Conservation (phyloP, 2,329 filamentous ascomycete species). For the Achaetomium macrosporum region DNA sequence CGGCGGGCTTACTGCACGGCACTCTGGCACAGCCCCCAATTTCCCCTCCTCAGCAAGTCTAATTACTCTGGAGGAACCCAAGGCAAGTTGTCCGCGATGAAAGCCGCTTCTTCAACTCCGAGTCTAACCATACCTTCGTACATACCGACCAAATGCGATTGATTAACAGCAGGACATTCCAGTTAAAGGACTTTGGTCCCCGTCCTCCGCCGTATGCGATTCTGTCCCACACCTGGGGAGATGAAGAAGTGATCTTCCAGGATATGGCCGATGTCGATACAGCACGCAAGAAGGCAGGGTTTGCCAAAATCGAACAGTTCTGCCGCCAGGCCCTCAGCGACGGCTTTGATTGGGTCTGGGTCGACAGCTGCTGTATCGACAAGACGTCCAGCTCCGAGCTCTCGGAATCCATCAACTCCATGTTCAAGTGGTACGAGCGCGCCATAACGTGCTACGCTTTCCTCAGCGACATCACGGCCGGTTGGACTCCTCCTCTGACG, state of each 20-base stretch:
- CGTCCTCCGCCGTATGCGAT: slow-evolving; percentile 13
- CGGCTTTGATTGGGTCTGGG: background rate
- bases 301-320: slow-evolving; percentile 2
- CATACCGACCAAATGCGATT: slow-evolving; percentile 4
- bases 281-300: slow-evolving; percentile 1
- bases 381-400: too few species aligned
- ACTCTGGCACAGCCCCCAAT: too few species aligned
- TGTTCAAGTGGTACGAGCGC: too few species aligned
- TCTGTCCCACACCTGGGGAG: slow-evolving; percentile 10
- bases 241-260: slow-evolving; percentile 7
- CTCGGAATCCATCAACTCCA: background rate
- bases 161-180: background rate
- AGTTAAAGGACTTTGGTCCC: background rate
- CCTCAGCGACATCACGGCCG: too few species aligned
- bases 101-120: too few species aligned
- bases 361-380: too few species aligned
- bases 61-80: too few species aligned
- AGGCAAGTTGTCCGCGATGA: too few species aligned
- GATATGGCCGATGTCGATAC: background rate
- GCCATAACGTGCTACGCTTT: too few species aligned
- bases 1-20: too few species aligned
- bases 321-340: background rate
- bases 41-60: too few species aligned
- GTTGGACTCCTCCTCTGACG: too few species aligned
- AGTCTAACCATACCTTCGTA: slow-evolving; percentile 1